Percentiles rank a stretch among this genome's conserved stretches.
These are phyloP conservation scores for Saksenaea vasiformis DNA, from an alignment of 371 early-diverging fungal genomes.

Conservation along the genomic window DNA sequence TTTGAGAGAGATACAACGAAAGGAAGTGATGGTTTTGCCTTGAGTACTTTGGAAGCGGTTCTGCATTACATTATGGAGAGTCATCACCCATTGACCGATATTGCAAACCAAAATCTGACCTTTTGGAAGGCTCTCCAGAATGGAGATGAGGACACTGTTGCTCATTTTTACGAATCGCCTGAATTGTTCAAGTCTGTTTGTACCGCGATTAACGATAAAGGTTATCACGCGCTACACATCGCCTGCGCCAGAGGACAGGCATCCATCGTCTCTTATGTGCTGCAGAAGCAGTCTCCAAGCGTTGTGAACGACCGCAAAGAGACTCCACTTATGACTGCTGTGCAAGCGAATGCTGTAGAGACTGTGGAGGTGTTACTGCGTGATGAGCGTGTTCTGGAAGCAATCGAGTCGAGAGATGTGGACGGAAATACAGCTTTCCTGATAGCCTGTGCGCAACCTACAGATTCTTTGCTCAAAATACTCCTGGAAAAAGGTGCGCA, in stretches of 20 bases:
- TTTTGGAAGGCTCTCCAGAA: constrained; percentile 35
- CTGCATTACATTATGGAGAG: constrained; percentile 49
- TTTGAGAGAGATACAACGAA: constrained; percentile 40
- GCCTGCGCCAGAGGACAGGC: constrained; percentile 43
- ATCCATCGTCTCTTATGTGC: constrained; percentile 28
- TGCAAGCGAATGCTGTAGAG: constrained; percentile 26
- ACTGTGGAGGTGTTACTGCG: constrained; percentile 28
- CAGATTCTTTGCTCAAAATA: constrained; percentile 6
- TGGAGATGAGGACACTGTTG: neutral
- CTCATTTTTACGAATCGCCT: neutral
- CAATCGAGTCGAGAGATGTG: constrained; percentile 30
- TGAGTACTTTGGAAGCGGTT: constrained; percentile 59
- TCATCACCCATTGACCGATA: constrained; percentile 25
- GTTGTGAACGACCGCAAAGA: constrained; percentile 36
- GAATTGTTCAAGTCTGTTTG: neutral
- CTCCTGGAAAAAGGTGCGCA: constrained; percentile 5
- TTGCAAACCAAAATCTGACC: constrained; percentile 35
- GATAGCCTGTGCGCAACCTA: constrained; percentile 15
- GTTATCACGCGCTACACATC: constrained; percentile 47
- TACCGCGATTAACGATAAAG: constrained; percentile 25
- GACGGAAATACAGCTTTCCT: constrained; percentile 48
- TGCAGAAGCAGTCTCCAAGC: constrained; percentile 15
- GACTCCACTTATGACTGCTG: constrained; percentile 51
- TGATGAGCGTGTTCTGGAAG: constrained; percentile 9
- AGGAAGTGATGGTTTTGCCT: constrained; percentile 57